Evolutionary conservation across 169 alveolate genomes (phyloP).

Genomic region (Cryptosporidium viatorum): DNA sequence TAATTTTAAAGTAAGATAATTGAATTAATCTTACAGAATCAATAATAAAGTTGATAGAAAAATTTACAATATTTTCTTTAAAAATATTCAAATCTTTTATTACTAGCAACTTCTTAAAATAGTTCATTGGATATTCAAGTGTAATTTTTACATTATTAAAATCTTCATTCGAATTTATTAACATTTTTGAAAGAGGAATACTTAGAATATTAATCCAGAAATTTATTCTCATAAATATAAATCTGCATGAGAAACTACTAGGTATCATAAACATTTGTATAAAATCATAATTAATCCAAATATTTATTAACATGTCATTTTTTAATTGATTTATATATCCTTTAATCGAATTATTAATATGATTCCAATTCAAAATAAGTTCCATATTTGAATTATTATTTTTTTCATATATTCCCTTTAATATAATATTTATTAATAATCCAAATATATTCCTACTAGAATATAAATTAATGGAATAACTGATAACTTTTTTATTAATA

Average conservation of each 20-base stretch:
- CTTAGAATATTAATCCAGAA: slow-evolving; percentile 49
- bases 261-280: slow-evolving; percentile 32
- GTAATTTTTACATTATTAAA: background rate
- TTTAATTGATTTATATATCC: slow-evolving; percentile 55
- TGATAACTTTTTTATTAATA: slow-evolving; percentile 13
- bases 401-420: slow-evolving; percentile 27
- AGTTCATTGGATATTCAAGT: slow-evolving; percentile 5
- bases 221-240: slow-evolving; percentile 9
- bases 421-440: slow-evolving; percentile 6
- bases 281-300: slow-evolving; percentile 37
- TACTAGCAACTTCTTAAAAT: background rate
- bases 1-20: slow-evolving; percentile 21
- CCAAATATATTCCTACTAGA: slow-evolving; percentile 6
- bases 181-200: slow-evolving; percentile 39
- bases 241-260: background rate
- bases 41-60: slow-evolving; percentile 28
- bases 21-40: slow-evolving; percentile 43
- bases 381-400: background rate
- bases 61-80: background rate
- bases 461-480: slow-evolving; percentile 13
- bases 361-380: slow-evolving; percentile 46
- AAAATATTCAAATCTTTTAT: background rate
- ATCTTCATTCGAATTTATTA: background rate
- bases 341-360: slow-evolving; percentile 39
- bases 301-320: background rate